These are phyloP conservation scores for Arxiozyma slooffiae DNA, from an alignment of 1,139 yeast species.

Conservation along the genomic window DNA sequence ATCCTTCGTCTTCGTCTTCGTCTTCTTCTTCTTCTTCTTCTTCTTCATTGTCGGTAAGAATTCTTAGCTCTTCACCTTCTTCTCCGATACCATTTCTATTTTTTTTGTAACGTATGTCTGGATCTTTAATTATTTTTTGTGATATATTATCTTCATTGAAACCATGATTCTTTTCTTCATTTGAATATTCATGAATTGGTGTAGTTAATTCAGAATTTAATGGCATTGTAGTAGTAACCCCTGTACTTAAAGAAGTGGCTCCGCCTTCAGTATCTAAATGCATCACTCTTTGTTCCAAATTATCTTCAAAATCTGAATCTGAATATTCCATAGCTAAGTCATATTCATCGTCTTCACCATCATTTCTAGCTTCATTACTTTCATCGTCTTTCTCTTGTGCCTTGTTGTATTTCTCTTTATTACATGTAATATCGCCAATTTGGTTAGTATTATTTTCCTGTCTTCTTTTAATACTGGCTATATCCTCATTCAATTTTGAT, in stretches of 20 bases:
- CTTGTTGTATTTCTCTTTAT: not conserved
- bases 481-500: not conserved
- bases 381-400: not conserved
- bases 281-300: slow-evolving; percentile 24
- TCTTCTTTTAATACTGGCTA: not conserved
- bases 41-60: not conserved
- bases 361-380: not conserved
- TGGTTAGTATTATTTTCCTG: not conserved
- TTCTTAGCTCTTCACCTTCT: not conserved
- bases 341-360: slow-evolving; percentile 1
- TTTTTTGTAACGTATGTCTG: not conserved
- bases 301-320: slow-evolving; percentile 31
- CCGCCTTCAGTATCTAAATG: slow-evolving; percentile 12
- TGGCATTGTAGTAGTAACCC: not conserved
- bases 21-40: slow-evolving; percentile 7
- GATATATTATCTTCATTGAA: not conserved
- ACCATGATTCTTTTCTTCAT: not conserved
- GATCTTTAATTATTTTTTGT: not conserved
- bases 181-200: not conserved
- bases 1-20: slow-evolving; percentile 13
- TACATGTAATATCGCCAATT: not conserved
- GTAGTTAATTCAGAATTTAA: not conserved
- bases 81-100: not conserved
- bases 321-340: slow-evolving; percentile 24
- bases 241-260: not conserved